These are phyloP conservation scores for Phytophthora multivora DNA, from an alignment of 352 stramenopile genomes.

Conservation along the genomic window DNA sequence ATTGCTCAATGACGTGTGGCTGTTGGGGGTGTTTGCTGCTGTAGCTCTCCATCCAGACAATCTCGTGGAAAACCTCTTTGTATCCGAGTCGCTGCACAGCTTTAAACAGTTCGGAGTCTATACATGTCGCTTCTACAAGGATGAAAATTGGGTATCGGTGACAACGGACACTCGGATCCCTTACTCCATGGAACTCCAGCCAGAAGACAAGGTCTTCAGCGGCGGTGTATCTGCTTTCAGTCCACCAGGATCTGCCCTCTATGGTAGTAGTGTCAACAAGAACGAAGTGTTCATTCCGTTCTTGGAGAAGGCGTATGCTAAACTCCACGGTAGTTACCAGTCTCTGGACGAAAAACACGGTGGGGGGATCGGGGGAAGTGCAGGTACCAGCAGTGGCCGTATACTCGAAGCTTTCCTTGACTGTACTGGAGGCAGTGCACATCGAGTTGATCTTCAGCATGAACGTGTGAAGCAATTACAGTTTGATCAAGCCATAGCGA, in stretches of 20 bases:
- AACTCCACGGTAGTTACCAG: slow-evolving; percentile 85
- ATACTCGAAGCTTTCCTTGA: slow-evolving; percentile 89
- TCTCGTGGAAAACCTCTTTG: slow-evolving; percentile 92
- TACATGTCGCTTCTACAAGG: slow-evolving; percentile 93
- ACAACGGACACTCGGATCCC: slow-evolving; percentile 89
- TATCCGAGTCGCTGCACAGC: slow-evolving; percentile 74
- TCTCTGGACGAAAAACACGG: slow-evolving; percentile 46
- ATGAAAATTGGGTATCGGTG: slow-evolving; percentile 87
- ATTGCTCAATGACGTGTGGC: slow-evolving; percentile 80
- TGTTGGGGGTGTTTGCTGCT: slow-evolving; percentile 85
- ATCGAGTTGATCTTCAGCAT: slow-evolving; percentile 75
- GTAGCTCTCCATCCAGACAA: slow-evolving; percentile 81
- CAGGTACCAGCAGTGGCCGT: slow-evolving; percentile 50
- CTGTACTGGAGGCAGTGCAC: slow-evolving; percentile 83
- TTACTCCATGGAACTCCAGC: slow-evolving; percentile 54
- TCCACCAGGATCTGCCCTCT: slow-evolving; percentile 59
- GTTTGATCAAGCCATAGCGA: slow-evolving; percentile 26
- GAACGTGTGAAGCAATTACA: slow-evolving; percentile 40
- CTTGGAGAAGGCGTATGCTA: slow-evolving; percentile 91
- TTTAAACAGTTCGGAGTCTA: slow-evolving; percentile 89
- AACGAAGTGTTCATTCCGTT: slow-evolving; percentile 90
- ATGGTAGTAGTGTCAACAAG: slow-evolving; percentile 71
- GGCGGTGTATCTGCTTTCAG: slow-evolving; percentile 16
- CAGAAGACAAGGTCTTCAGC: slow-evolving; percentile 37
- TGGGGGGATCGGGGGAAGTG: slow-evolving; percentile 36